These are phyloP conservation scores for Chaetoceros muelleri DNA, from an alignment of 108 stramenopile species.

Conservation along the genomic window DNA sequence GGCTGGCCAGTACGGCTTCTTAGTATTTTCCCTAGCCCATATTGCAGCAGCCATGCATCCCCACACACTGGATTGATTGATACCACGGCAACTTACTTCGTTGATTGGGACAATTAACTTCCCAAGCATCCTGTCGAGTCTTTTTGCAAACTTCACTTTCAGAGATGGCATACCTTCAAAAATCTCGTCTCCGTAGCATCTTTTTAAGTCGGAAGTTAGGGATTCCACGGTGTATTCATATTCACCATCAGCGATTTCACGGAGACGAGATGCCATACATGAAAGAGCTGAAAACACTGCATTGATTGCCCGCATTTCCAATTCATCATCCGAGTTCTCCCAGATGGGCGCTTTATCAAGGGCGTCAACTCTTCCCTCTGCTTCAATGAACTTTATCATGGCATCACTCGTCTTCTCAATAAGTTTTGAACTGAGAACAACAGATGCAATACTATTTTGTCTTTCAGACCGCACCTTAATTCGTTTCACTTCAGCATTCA, in stretches of 20 bases:
- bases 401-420: conserved; percentile 27
- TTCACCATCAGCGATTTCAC: conserved; percentile 5
- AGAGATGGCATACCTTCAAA: conserved; percentile 46
- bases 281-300: conserved; percentile 12
- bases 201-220: conserved; percentile 44
- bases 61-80: conserved; percentile 83
- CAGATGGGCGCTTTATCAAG: conserved; percentile 46
- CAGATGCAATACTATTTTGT: conserved; percentile 47
- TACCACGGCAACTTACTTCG: conserved; percentile 68
- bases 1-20: conserved; percentile 87
- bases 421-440: conserved; percentile 39
- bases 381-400: conserved; percentile 38
- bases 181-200: conserved; percentile 42
- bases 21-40: conserved; percentile 81
- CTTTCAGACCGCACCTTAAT: conserved; percentile 43
- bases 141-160: conserved; percentile 36
- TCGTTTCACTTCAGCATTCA: conserved; percentile 40
- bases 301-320: conserved; percentile 23
- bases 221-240: conserved; percentile 56
- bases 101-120: conserved; percentile 63
- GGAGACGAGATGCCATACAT: background rate
- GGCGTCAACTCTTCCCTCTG: conserved; percentile 55
- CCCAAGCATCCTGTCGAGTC: conserved; percentile 61
- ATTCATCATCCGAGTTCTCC: conserved; percentile 20
- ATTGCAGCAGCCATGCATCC: conserved; percentile 84